Evolutionary conservation across 208 protist genomes (phyloP), one percentile per base, ranked within the genome.

Genomic region (Acanthamoeba lenticulata): DNA sequence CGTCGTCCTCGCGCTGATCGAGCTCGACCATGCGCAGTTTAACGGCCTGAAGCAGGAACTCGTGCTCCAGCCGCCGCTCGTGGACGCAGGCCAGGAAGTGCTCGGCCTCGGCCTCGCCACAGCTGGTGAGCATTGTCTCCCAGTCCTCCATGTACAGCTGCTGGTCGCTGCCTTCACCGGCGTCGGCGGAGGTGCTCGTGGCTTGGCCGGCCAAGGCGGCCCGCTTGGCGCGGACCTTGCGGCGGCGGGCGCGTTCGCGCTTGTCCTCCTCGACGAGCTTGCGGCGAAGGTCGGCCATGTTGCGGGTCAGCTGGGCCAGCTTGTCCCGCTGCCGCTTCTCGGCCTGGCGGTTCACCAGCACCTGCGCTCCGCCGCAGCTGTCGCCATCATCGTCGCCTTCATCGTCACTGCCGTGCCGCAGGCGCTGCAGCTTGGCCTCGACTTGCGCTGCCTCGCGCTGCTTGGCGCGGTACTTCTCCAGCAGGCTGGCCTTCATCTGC

Each of bases 381-480:
- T 32, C 65, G 0, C n/a, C n/a, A n/a, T n/a, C n/a, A n/a, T n/a
- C n/a, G n/a, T n/a, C n/a, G n/a, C n/a, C n/a, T n/a, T n/a, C n/a
- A n/a, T n/a, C n/a, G n/a, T n/a, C n/a, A n/a, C n/a, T n/a, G n/a
- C n/a, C n/a, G n/a, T 79, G 67, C 4, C 34, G 67, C 32, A 79
- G 34, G 67, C 67, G 67, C 67, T 36, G 67, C 27, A 79, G 67
- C 67, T 79, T 79, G 67, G 67, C 38, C 34, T 79, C 67, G 36
- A 79, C 67, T n/a, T 79, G 19, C 32, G 67, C 36, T 6, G 67
- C 67, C 34, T 79, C 67, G 6, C 40, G 67, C 1, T 79, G 67
- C 67, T 79, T 79, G 36, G 67, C 67, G 15, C 67, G 36, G 19
- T 79, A 79, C 67, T 79, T 79, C 67, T 79, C 67, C 67, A 79